A percentile compares a stretch with the other conserved stretches of the same genome.
These are phyloP conservation scores for Chalciporus chontae DNA, from an alignment of 768 basidiomycete species.

Conservation along the genomic window DNA sequence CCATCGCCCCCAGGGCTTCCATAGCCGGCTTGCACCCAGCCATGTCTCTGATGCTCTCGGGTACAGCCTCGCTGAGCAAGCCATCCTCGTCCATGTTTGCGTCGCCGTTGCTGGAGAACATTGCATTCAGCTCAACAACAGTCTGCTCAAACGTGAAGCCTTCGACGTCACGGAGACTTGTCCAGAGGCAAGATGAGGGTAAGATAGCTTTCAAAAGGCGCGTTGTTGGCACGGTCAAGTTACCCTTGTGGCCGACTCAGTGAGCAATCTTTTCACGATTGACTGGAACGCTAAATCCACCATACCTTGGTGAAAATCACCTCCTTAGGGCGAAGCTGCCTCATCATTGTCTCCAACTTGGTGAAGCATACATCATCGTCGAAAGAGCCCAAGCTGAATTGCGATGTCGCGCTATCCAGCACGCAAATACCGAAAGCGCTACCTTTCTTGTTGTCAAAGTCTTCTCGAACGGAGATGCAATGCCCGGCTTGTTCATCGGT, in stretches of 20 bases:
- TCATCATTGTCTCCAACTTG: slow-evolving; percentile 86
- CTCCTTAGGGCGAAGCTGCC: slow-evolving; percentile 90
- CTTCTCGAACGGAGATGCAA: slow-evolving; percentile 85
- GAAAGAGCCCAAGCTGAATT: slow-evolving; percentile 88
- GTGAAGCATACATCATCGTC: slow-evolving; percentile 92
- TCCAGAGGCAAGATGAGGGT: slow-evolving; percentile 84
- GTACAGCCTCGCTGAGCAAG: slow-evolving; percentile 40
- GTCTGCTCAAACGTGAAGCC: slow-evolving; percentile 76
- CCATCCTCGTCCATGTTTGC: slow-evolving; percentile 47
- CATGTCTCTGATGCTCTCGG: slow-evolving; percentile 75
- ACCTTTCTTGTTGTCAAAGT: slow-evolving; percentile 29
- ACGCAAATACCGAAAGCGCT: slow-evolving; percentile 85
- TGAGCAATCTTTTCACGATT: not conserved
- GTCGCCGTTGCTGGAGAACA: slow-evolving; percentile 53
- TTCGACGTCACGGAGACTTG: slow-evolving; percentile 76
- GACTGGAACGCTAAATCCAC: not conserved
- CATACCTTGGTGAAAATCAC: slow-evolving; percentile 83
- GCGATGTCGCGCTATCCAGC: slow-evolving; percentile 91
- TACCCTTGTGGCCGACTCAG: slow-evolving; percentile 51
- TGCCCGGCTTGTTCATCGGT: slow-evolving; percentile 94
- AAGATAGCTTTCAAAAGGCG: slow-evolving; percentile 80
- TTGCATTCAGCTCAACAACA: slow-evolving; percentile 57
- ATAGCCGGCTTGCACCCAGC: slow-evolving; percentile 62
- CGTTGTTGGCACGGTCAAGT: slow-evolving; percentile 77
- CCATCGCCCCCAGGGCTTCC: slow-evolving; percentile 85